Evolutionary conservation across 169 alveolate species (phyloP), one percentile per base, ranked within the genome.

Genomic region (Plasmodium knowlesi): DNA sequence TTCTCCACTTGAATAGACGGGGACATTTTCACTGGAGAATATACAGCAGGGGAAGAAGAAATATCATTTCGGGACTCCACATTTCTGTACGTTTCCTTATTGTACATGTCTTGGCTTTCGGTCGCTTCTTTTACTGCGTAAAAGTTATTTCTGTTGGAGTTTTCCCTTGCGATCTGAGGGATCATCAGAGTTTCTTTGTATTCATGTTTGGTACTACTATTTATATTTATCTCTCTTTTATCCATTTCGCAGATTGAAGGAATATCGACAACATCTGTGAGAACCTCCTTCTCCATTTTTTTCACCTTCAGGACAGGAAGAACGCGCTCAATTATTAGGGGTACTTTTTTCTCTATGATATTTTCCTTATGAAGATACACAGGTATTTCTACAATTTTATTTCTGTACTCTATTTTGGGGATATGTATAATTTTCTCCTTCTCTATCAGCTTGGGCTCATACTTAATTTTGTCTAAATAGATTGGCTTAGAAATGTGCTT

Each of bases 361-460:
- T 89, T 89, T 89, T 89, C 90, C 46, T 89, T 89, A 46, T 89
- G 94, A 67, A 89, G 34, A 25, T 89, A 89, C 28, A 89, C 90
- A 39, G 94, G 94, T 54, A 89, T 89, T 61, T 89, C 94, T 41
- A 89, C 90, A 79, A 89, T 61, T 89, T 89, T 89, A 80, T 89
- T 89, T 89, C 94, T 89, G 37, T 89, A 89, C 53, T 89, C 94
- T 57, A 89, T 89, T 79, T 89, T 89, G 0, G 94, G 94, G 25
- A 89, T 89, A 32, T 89, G 94, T 32, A 89, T 73, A 79, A 89
- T 89, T 89, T 89, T 89, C 61, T 89, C 94, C 72, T 80, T 89
- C 32, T 89, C 94, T 79, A 89, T 32, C 82, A 89, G 46, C 57
- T 89, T 89, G 10, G 88, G 88, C 34, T 89, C 90, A 41, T 89